These are phyloP conservation scores for Pichia exigua DNA, from an alignment of 805 yeast genomes.

Conservation along the genomic window DNA sequence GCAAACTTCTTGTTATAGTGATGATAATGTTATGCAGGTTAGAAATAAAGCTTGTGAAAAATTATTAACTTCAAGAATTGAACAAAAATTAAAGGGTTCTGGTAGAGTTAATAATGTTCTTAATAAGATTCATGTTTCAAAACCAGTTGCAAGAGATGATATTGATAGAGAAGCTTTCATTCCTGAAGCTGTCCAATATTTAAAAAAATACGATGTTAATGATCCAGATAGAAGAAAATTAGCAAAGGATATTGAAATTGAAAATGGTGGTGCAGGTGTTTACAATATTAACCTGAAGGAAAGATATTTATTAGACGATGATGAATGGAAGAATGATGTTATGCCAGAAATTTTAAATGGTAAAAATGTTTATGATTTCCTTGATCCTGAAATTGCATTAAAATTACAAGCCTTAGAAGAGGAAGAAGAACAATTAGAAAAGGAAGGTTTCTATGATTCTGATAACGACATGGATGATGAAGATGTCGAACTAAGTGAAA, in stretches of 20 bases:
- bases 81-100: constrained; percentile 90
- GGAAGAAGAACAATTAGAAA: constrained; percentile 90
- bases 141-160: constrained; percentile 85
- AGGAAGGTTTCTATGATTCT: constrained; percentile 92
- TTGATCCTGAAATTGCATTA: constrained; percentile 91
- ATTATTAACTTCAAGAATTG: constrained; percentile 89
- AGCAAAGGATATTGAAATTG: constrained; percentile 85
- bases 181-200: constrained; percentile 62
- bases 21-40: constrained; percentile 91
- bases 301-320: constrained; percentile 85
- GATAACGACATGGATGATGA: constrained; percentile 60
- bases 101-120: constrained; percentile 82
- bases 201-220: constrained; percentile 62
- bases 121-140: constrained; percentile 92
- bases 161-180: constrained; percentile 69
- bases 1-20: constrained; percentile 89
- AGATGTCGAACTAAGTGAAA: constrained; percentile 54
- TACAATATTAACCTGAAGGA: constrained; percentile 90
- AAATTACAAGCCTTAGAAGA: constrained; percentile 93
- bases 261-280: constrained; percentile 99
- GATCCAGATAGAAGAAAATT: constrained; percentile 79
- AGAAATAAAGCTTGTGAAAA: constrained; percentile 97
- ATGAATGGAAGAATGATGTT: constrained; percentile 94
- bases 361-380: constrained; percentile 92
- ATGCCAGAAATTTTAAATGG: constrained; percentile 98